Percentiles rank a stretch among this genome's conserved stretches.
Evolutionary conservation across 805 yeast genomes (phyloP).

Genomic region (Torulaspora gathmanii): DNA sequence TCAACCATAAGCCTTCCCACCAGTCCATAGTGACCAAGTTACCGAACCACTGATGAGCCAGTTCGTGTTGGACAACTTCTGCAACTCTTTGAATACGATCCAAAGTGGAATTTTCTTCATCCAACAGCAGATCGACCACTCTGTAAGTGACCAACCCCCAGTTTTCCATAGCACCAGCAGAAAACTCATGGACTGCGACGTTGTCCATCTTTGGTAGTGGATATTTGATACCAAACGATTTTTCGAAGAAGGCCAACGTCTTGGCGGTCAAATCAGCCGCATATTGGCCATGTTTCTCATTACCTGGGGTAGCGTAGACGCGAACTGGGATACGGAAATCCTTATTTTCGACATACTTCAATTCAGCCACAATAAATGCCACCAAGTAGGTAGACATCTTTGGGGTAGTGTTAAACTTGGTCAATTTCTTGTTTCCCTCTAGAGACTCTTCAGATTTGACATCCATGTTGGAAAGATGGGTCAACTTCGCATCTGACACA

Average conservation of each 20-base stretch:
- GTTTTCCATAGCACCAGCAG: constrained; percentile 89
- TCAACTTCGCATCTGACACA: constrained; percentile 50
- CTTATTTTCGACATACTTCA: constrained; percentile 63
- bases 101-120: constrained; percentile 62
- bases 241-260: constrained; percentile 67
- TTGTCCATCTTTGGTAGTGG: constrained; percentile 78
- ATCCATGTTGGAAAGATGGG: constrained; percentile 69
- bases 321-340: constrained; percentile 70
- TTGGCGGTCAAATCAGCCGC: constrained; percentile 73
- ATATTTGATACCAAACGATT: constrained; percentile 68
- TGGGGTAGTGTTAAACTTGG: constrained; percentile 69
- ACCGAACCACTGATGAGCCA: constrained; percentile 93
- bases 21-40: constrained; percentile 86
- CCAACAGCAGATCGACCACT: constrained; percentile 67
- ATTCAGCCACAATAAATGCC: constrained; percentile 78
- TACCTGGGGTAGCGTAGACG: constrained; percentile 77
- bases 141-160: constrained; percentile 78
- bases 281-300: constrained; percentile 63
- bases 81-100: constrained; percentile 69
- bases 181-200: constrained; percentile 77
- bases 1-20: constrained; percentile 89
- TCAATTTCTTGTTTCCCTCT: constrained; percentile 45
- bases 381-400: constrained; percentile 80
- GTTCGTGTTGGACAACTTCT: constrained; percentile 82
- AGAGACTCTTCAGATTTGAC: constrained; percentile 45